Conservation (phyloP, 2,329 filamentous ascomycete species). For the Intubia oerlemansii region DNA sequence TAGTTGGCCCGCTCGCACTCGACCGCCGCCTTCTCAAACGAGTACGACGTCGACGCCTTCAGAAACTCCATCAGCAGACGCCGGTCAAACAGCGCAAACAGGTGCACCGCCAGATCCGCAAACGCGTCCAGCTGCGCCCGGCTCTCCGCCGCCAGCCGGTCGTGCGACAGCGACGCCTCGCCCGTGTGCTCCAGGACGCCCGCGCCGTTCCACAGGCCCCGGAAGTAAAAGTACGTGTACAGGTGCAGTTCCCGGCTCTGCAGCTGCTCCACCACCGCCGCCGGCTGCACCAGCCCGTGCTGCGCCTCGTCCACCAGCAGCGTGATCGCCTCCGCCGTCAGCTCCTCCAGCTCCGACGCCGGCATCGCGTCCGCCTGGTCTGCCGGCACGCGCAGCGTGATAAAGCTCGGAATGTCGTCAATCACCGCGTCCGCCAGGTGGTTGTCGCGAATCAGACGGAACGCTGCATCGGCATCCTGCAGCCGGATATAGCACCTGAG, state of each 20-base stretch:
- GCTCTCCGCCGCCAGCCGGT: slow-evolving; percentile 35
- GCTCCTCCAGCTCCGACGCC: slow-evolving; percentile 50
- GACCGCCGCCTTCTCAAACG: slow-evolving; percentile 58
- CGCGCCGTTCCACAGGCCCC: slow-evolving; percentile 45
- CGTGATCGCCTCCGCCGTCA: slow-evolving; percentile 64
- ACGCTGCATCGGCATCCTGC: slow-evolving; percentile 77
- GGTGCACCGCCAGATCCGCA: slow-evolving; percentile 64
- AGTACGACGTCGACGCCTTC: slow-evolving; percentile 65
- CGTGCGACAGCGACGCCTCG: slow-evolving; percentile 32
- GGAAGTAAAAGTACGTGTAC: slow-evolving; percentile 84
- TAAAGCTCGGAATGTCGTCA: slow-evolving; percentile 77
- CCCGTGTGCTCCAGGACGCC: slow-evolving; percentile 31
- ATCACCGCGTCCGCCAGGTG: slow-evolving; percentile 77
- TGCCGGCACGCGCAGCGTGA: slow-evolving; percentile 64
- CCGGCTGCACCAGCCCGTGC: slow-evolving; percentile 63
- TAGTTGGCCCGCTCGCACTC: slow-evolving; percentile 67
- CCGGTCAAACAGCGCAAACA: slow-evolving; percentile 73
- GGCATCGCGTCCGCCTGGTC: slow-evolving; percentile 45
- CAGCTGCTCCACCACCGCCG: slow-evolving; percentile 60
- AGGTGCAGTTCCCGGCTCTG: slow-evolving; percentile 42
- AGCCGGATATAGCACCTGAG: slow-evolving; percentile 74
- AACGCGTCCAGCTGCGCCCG: slow-evolving; percentile 62
- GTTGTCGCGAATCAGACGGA: slow-evolving; percentile 67
- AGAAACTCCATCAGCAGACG: slow-evolving; percentile 70
- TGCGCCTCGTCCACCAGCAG: slow-evolving; percentile 81